These are phyloP conservation scores for Babesia bovis DNA, from an alignment of 169 alveolate species.

Conservation along the genomic window DNA sequence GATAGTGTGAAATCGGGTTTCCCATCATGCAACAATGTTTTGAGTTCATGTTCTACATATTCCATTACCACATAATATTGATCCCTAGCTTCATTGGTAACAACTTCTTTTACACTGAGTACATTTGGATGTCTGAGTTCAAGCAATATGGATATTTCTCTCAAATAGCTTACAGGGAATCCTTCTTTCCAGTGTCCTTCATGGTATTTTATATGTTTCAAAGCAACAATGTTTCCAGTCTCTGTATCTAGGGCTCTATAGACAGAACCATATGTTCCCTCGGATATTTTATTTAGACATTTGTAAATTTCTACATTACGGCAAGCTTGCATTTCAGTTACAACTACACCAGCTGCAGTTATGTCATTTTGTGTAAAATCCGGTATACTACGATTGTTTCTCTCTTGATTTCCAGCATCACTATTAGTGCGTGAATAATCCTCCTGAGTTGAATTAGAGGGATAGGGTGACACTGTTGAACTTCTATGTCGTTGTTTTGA, in stretches of 20 bases:
- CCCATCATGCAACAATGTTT: constrained; percentile 85
- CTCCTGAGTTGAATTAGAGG: background rate
- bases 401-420: background rate
- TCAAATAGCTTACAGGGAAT: constrained; percentile 90
- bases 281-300: constrained; percentile 89
- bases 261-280: constrained; percentile 95
- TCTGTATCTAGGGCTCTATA: constrained; percentile 88
- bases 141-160: constrained; percentile 92
- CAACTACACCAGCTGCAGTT: background rate
- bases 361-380: background rate
- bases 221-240: constrained; percentile 90
- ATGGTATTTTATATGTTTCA: constrained; percentile 87
- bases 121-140: constrained; percentile 91
- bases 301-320: constrained; percentile 80
- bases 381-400: background rate
- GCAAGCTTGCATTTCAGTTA: constrained; percentile 11
- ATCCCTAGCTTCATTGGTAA: constrained; percentile 78
- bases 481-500: too few relatives aligned
- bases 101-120: constrained; percentile 89
- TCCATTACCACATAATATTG: constrained; percentile 91
- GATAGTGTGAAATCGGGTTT: constrained; percentile 89
- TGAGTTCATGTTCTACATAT: constrained; percentile 94
- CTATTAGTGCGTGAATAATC: background rate
- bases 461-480: too few relatives aligned
- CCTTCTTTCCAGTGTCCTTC: constrained; percentile 91